Evolutionary conservation across 1,284 basidiomycete species (phyloP).

Genomic region (Cutaneotrichosporon dermatis): DNA sequence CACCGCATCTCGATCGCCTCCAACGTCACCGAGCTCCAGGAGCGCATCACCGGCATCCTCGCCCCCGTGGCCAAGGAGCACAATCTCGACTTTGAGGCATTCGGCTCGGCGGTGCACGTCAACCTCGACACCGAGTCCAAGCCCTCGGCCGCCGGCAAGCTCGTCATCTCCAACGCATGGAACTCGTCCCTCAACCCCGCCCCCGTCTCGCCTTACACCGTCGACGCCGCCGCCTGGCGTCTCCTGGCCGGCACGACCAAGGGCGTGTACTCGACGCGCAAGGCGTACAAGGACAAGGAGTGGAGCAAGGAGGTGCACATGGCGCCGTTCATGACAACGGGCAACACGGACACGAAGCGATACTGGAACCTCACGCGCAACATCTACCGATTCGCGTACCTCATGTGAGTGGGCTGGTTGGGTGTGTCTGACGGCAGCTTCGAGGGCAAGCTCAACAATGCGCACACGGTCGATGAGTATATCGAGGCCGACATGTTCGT

Average conservation of each 20-base stretch:
- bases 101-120: constrained; percentile 20
- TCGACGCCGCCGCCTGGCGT: constrained; percentile 36
- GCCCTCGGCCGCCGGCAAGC: constrained; percentile 21
- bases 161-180: constrained; percentile 31
- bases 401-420: background rate
- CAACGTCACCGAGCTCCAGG: constrained; percentile 32
- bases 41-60: constrained; percentile 31
- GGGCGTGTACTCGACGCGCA: constrained; percentile 31
- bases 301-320: constrained; percentile 27
- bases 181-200: constrained; percentile 43
- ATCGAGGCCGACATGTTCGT: constrained; percentile 33
- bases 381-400: constrained; percentile 43
- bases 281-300: constrained; percentile 6
- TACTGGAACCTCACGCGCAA: constrained; percentile 44
- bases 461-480: constrained; percentile 43
- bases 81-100: constrained; percentile 39
- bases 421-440: background rate
- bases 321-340: constrained; percentile 35
- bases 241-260: constrained; percentile 37
- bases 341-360: constrained; percentile 45
- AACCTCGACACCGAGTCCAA: constrained; percentile 15
- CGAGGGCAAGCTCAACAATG: constrained; percentile 17
- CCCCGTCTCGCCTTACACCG: constrained; percentile 40
- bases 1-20: constrained; percentile 42
- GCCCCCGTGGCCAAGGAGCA: constrained; percentile 32